Evolutionary conservation across 495 filamentous ascomycete species (phyloP), one percentile per base, ranked within the genome.

Genomic region (Gamarada debralockiae): DNA sequence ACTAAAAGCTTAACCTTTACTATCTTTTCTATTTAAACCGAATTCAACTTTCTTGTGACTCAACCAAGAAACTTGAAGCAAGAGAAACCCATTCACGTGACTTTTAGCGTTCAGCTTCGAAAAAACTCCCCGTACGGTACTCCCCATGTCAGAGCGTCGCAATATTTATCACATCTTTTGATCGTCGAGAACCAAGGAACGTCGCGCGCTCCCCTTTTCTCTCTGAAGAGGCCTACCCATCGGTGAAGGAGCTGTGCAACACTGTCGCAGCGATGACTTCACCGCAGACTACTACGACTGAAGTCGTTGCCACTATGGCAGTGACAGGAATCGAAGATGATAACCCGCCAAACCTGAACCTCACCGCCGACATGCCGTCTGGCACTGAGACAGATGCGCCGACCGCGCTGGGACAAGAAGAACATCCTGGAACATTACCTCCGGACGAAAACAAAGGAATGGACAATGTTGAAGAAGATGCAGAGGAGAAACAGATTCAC

Each of bases 211-310:
- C 40, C 20, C 40, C 21, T 23, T 23, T 23, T 43, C 3, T 43
- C 40, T 14, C 48, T 13, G 13, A 24, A 44, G 50, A 27, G 29
- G 13, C 40, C 39, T 31, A 33, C 24, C 20, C 48, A 25, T 48
- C 57, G 60, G 62, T 62, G 62, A 54, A 65, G 25, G 62, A 65
- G 62, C 57, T 65, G 62, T 65, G 27, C 27, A 29, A 29, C 56
- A 34, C 45, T 51, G 55, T 52, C 8, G n/a, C 62, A 62, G 57
- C 51, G 57, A 62, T 62, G 62, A 65, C 59, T 48, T 62, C 62
- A 60, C 54, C 60, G 54, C 40, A 53, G 29, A 20, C 29, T 31
- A 12, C 45, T 10, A 17, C 22, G 1, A n/a, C 23, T 18, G 38
- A 43, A 14, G 55, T 52, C 41, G 40, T 38, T 14, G 33, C 51